These are phyloP conservation scores for Coccinonectria pachysandricola DNA, from an alignment of 2,329 filamentous ascomycete genomes.

Conservation along the genomic window DNA sequence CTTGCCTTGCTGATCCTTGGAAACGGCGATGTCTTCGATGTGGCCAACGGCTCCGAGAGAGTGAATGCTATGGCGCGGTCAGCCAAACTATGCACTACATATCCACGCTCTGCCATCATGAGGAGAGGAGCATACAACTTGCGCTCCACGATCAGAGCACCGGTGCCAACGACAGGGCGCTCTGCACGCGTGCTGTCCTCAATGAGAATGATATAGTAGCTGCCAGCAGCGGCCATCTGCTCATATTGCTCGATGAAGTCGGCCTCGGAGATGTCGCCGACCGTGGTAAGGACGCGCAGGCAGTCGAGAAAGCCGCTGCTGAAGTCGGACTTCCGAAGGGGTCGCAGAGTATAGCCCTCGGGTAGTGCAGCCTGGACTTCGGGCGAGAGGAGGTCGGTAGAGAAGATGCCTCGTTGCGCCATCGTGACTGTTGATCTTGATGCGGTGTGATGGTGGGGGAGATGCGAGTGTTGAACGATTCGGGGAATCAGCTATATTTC, in stretches of 20 bases:
- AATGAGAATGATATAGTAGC: conserved; percentile 81
- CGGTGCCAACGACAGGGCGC: conserved; percentile 72
- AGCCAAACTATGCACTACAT: conserved; percentile 6
- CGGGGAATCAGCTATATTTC: too few relatives aligned
- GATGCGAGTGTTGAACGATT: conserved; percentile 7
- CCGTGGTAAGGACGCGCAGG: conserved; percentile 80
- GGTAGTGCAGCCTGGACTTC: conserved; percentile 64
- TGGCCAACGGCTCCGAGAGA: conserved; percentile 77
- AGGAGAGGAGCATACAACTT: conserved; percentile 63
- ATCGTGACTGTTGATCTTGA: conserved; percentile 18
- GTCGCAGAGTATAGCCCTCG: conserved; percentile 70
- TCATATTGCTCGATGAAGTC: conserved; percentile 73
- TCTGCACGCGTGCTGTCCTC: conserved; percentile 53
- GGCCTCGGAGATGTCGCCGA: conserved; percentile 71
- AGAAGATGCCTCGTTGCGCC: conserved; percentile 57
- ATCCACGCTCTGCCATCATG: background rate
- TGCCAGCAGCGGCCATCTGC: conserved; percentile 64
- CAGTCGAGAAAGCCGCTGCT: conserved; percentile 79
- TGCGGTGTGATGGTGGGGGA: conserved; percentile 5
- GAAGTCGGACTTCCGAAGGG: conserved; percentile 70
- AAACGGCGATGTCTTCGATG: conserved; percentile 95
- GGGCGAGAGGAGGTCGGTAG: conserved; percentile 64
- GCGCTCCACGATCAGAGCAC: conserved; percentile 80
- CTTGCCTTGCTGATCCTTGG: conserved; percentile 93
- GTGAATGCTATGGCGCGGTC: conserved; percentile 51